Evolutionary conservation across 2,329 filamentous ascomycete species (phyloP), one percentile per base, ranked within the genome.

Genomic region (Pyrenochaeta sp.): DNA sequence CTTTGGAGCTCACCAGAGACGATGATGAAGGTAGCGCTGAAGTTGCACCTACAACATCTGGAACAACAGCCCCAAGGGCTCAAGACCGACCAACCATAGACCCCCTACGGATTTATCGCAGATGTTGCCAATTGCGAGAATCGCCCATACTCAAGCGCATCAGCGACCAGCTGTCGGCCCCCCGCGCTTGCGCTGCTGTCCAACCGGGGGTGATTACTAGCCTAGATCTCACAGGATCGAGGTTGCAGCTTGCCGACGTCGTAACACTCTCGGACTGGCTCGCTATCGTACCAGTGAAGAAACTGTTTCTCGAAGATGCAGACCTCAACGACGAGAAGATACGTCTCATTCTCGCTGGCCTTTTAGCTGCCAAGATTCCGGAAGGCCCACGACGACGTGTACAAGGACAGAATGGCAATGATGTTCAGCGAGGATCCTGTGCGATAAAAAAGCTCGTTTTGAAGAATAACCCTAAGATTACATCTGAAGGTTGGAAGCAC

Each of bases 101-200:
- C 72, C 94, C 95, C 2, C 87, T 93, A 13, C 86, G 94, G 56
- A 96, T 99, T 70, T 99, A 99, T 77, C 87, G 94, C 65, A 86
- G 95, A 72, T 98, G 95, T 75, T 98, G 95, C 74, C 94, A 98
- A 73, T 81, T 99, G 30, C 87, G 95, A 56, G 95, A 98, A 78
- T 96, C 93, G 0, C 92, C 93, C 0, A 93, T 97, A 51, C 81
- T 98, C 22, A 96, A 96, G 77, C 92, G 91, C 71, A 90, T 99
- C 46, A 94, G 92, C 0, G 92, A 96, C 70, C 93, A 97, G 76
- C 89, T 99, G 4, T 87, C 86, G 37, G 87, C 89, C 37, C 84
- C 89, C 1, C 84, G 86, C n/a, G 90, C 90, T 49, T 86, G 84
- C 30, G 83, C 88, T 9, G 77, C 85, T 1, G 83, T 82, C 54